These are phyloP conservation scores for Euryodendron excelsum DNA, from an alignment of 148 eudicot genomes.

Conservation along the genomic window DNA sequence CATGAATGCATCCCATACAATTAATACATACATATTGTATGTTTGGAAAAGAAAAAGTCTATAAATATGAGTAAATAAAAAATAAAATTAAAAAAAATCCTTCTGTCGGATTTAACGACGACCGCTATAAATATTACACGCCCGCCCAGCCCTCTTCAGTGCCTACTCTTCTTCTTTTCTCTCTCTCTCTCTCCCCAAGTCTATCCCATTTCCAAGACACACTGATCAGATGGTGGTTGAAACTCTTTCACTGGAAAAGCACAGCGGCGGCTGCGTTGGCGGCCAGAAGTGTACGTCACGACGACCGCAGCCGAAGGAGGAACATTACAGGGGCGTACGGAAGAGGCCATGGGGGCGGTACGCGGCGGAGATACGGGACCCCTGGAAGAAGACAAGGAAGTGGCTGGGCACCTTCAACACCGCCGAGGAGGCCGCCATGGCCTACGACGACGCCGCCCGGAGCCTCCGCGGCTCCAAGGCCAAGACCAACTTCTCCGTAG, in stretches of 20 bases:
- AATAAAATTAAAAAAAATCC: too few relatives aligned
- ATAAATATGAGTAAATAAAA: too few relatives aligned
- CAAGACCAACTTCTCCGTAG: slow-evolving; percentile 4
- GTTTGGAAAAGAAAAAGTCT: too few relatives aligned
- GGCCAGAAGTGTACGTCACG: not conserved
- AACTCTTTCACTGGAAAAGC: not conserved
- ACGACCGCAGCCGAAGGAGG: not conserved
- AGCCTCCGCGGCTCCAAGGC: slow-evolving; percentile 10
- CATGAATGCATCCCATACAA: too few relatives aligned
- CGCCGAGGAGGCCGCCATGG: slow-evolving; percentile 13
- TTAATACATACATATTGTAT: too few relatives aligned
- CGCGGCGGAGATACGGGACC: slow-evolving; percentile 15
- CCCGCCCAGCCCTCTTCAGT: too few relatives aligned
- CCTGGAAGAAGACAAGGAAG: slow-evolving; percentile 9
- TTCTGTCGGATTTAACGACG: slow-evolving; percentile 7
- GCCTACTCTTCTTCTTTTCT: not conserved
- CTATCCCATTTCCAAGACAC: not conserved
- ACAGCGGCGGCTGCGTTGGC: not conserved
- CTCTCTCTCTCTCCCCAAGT: not conserved
- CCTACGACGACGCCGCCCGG: slow-evolving; percentile 14
- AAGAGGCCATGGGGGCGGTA: slow-evolving; percentile 16
- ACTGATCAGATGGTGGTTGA: not conserved
- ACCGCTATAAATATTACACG: slow-evolving; percentile 6
- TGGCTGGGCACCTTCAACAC: slow-evolving; percentile 17
- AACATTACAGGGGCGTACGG: slow-evolving; percentile 11